A percentile compares a stretch with the other conserved stretches of the same genome.
Evolutionary conservation across 1,284 basidiomycete species (phyloP).

Genomic region (Xanthoconium separans): DNA sequence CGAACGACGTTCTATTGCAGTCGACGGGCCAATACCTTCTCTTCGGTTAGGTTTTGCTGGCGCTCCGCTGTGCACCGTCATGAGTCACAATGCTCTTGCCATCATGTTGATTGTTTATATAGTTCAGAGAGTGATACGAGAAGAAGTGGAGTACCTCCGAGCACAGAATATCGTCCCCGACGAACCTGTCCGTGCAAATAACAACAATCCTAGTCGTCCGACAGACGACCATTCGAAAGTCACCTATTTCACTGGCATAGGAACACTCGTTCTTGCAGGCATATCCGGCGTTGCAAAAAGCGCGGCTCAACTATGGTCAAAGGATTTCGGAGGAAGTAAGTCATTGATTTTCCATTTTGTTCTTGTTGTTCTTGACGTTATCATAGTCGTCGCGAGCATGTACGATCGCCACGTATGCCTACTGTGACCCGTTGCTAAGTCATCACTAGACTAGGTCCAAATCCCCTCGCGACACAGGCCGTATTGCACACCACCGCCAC

Average conservation of each 20-base stretch:
- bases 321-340: conserved; percentile 30
- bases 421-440: conserved; percentile 4
- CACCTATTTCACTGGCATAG: conserved; percentile 19
- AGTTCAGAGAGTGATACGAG: conserved; percentile 16
- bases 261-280: conserved; percentile 18
- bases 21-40: conserved; percentile 28
- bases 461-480: conserved; percentile 30
- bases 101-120: conserved; percentile 25
- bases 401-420: conserved; percentile 3
- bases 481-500: conserved; percentile 25
- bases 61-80: conserved; percentile 27
- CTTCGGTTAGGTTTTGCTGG: conserved; percentile 29
- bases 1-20: conserved; percentile 7
- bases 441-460: conserved; percentile 22
- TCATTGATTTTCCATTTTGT: not conserved
- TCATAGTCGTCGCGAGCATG: conserved; percentile 27
- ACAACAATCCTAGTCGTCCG: not conserved
- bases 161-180: conserved; percentile 12
- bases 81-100: conserved; percentile 28
- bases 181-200: conserved; percentile 4
- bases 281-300: conserved; percentile 22
- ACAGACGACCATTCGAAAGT: not conserved
- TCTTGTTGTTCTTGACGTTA: conserved; percentile 6
- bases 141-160: conserved; percentile 20
- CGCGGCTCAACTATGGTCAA: conserved; percentile 32